Evolutionary conservation across 441 rosid species (phyloP).

Genomic region (Erodium texanum): DNA sequence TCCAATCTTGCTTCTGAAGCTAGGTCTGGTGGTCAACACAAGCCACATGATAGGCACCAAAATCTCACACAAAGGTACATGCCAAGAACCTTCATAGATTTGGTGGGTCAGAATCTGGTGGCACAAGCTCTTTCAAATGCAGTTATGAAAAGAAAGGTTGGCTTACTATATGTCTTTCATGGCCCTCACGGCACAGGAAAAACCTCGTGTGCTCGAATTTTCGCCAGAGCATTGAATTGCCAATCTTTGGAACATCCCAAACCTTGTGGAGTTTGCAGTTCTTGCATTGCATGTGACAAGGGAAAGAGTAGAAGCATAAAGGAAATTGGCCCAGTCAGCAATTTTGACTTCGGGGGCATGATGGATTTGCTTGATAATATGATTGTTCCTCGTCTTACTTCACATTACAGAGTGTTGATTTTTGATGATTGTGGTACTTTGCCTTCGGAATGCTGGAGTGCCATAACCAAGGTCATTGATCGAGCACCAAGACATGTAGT

Average conservation of each 20-base stretch:
- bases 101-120: slow-evolving; percentile 82
- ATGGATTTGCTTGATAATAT: slow-evolving; percentile 59
- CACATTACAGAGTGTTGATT: slow-evolving; percentile 65
- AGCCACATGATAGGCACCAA: slow-evolving; percentile 50
- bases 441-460: slow-evolving; percentile 74
- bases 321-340: slow-evolving; percentile 83
- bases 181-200: slow-evolving; percentile 99
- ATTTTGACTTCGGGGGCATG: slow-evolving; percentile 59
- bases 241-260: slow-evolving; percentile 63
- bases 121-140: slow-evolving; percentile 95
- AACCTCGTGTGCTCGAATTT: slow-evolving; percentile 90
- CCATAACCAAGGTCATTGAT: slow-evolving; percentile 74
- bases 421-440: slow-evolving; percentile 85
- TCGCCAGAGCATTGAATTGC: slow-evolving; percentile 88
- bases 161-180: slow-evolving; percentile 74
- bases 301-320: slow-evolving; percentile 70
- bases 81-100: slow-evolving; percentile 72
- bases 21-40: slow-evolving; percentile 46
- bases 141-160: slow-evolving; percentile 58
- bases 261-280: slow-evolving; percentile 77
- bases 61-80: slow-evolving; percentile 73
- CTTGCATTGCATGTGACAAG: slow-evolving; percentile 63
- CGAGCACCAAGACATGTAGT: slow-evolving; percentile 81
- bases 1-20: slow-evolving; percentile 87
- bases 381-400: slow-evolving; percentile 49